phyloP scores from a whole-genome alignment of 441 rosid species.

The Theobroma grandiflorum region DNA sequence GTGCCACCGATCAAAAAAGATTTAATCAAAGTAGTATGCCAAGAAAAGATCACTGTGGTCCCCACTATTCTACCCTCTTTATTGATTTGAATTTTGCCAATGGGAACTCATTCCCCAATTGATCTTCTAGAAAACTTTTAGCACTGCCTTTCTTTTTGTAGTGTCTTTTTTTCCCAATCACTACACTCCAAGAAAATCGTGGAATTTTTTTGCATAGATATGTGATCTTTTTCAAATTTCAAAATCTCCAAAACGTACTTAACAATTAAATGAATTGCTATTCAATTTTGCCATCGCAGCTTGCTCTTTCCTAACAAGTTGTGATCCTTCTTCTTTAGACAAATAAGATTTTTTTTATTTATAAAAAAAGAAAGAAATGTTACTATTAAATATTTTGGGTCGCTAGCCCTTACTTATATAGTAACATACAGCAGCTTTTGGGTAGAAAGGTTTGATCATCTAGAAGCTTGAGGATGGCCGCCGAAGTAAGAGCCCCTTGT shows the following conservation, averaged over 20 bases:
- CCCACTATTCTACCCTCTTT: neutral
- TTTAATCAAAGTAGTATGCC: neutral
- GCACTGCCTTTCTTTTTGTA: neutral
- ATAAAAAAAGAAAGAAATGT: too few relatives aligned
- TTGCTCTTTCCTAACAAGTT: too few relatives aligned
- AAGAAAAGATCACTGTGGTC: neutral
- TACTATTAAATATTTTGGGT: too few relatives aligned
- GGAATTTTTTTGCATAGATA: neutral
- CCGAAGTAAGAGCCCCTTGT: neutral
- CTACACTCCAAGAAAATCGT: neutral
- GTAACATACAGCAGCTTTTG: neutral
- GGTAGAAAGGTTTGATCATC: neutral
- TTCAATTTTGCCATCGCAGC: neutral
- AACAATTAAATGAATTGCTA: neutral
- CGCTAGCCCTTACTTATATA: neutral
- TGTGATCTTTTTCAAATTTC: too few relatives aligned
- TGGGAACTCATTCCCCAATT: neutral
- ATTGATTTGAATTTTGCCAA: neutral
- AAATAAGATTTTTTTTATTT: too few relatives aligned
- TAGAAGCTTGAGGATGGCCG: neutral
- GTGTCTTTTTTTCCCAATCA: neutral
- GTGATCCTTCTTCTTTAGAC: neutral
- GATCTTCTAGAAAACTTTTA: neutral
- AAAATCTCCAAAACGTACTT: neutral
- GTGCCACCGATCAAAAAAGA: neutral